Conservation (phyloP, 495 filamentous ascomycete species). For the Monascus purpureus region DNA sequence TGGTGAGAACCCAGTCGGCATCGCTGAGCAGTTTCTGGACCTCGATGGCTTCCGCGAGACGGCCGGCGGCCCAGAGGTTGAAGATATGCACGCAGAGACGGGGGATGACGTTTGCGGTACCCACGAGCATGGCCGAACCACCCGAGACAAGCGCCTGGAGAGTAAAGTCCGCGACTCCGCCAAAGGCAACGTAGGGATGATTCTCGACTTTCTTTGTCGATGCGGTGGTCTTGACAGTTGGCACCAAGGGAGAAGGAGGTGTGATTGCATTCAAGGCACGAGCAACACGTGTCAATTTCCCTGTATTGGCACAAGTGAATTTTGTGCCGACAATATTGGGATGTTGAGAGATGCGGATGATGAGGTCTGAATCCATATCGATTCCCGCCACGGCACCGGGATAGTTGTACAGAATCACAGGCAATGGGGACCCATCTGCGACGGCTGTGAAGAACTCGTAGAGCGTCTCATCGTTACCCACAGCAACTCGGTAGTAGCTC, state of each 20-base stretch:
- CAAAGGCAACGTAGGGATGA: conserved; percentile 69
- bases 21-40: conserved; percentile 57
- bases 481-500: conserved; percentile 68
- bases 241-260: conserved; percentile 29
- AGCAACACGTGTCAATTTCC: conserved; percentile 79
- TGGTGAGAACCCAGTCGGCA: conserved; percentile 79
- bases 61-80: conserved; percentile 59
- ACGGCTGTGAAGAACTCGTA: conserved; percentile 65
- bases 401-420: conserved; percentile 84
- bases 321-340: conserved; percentile 80
- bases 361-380: conserved; percentile 81
- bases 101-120: conserved; percentile 76
- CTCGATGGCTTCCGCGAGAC: conserved; percentile 57
- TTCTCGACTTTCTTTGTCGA: conserved; percentile 26
- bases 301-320: conserved; percentile 84
- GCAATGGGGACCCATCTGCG: conserved; percentile 60
- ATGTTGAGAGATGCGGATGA: conserved; percentile 68
- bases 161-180: conserved; percentile 79
- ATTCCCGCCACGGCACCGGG: conserved; percentile 83
- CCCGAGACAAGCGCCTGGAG: conserved; percentile 69
- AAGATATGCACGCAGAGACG: conserved; percentile 74
- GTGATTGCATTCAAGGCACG: conserved; percentile 59
- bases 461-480: conserved; percentile 59
- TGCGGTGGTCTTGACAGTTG: conserved; percentile 11
- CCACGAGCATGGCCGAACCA: conserved; percentile 73